These are phyloP conservation scores for Elongisporangium undulatum DNA, from an alignment of 352 stramenopile genomes.

Conservation along the genomic window DNA sequence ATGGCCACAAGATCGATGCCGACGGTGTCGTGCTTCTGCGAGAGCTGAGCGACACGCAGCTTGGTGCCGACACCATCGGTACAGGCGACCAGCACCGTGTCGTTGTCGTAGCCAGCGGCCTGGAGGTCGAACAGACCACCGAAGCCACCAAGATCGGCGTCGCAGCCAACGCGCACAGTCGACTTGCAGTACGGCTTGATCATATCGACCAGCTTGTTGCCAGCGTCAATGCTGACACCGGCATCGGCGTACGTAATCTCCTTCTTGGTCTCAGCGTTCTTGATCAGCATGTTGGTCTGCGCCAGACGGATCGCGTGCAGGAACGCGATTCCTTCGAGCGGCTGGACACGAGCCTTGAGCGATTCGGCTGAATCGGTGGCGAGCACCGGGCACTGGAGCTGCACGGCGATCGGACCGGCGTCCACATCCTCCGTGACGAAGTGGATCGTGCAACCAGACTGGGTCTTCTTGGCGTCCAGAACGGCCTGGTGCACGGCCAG, in stretches of 20 bases:
- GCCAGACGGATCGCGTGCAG: constrained; percentile 78
- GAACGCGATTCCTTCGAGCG: constrained; percentile 94
- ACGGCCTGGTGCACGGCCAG: constrained; percentile 98
- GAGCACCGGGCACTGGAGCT: constrained; percentile 92
- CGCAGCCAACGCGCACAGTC: constrained; percentile 93
- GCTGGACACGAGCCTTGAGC: constrained; percentile 97
- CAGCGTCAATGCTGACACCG: constrained; percentile 98
- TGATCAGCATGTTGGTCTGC: constrained; percentile 58
- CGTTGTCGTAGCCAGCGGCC: constrained; percentile 94
- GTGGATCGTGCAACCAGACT: constrained; percentile 98
- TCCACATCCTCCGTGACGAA: constrained; percentile 98
- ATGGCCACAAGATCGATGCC: constrained; percentile 99
- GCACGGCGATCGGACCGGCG: constrained; percentile 96
- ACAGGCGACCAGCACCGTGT: constrained; percentile 97
- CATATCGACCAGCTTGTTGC: constrained; percentile 93
- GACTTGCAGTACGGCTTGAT: constrained; percentile 99
- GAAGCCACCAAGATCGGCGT: constrained; percentile 97
- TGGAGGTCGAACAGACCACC: constrained; percentile 97
- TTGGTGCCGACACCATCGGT: constrained; percentile 99
- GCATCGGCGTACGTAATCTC: constrained; percentile 97
- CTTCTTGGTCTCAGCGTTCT: constrained; percentile 63
- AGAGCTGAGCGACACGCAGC: constrained; percentile 86
- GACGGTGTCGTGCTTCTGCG: constrained; percentile 94
- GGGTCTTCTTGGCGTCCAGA: constrained; percentile 93
- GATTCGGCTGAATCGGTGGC: constrained; percentile 91